Evolutionary conservation across 73 alveolate genomes (phyloP).

Genomic region (Paramecium sonneborni): DNA sequence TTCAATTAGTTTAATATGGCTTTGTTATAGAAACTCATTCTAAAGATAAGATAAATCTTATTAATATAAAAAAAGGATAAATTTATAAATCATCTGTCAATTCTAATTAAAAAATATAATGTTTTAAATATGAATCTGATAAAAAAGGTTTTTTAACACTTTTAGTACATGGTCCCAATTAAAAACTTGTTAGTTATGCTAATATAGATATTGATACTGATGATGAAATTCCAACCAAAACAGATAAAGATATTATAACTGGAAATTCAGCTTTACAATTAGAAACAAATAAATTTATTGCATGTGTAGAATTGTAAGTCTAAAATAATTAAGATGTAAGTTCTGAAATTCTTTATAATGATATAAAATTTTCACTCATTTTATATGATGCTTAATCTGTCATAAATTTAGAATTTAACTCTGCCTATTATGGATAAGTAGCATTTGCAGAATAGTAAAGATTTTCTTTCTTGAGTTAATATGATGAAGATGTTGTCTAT

Average conservation of each 20-base stretch:
- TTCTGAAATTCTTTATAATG: background rate
- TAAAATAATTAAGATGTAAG: background rate
- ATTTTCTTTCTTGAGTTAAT: background rate
- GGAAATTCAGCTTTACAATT: background rate
- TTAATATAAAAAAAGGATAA: background rate
- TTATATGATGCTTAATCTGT: background rate
- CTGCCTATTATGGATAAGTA: background rate
- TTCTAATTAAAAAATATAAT: constrained; percentile 15
- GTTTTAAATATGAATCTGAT: background rate
- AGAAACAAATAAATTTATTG: background rate
- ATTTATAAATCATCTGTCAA: background rate
- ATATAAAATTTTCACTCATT: background rate
- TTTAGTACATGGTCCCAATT: constrained; percentile 9
- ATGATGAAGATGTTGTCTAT: constrained; percentile 7
- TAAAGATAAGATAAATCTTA: background rate
- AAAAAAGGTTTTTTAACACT: background rate
- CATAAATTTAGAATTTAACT: background rate
- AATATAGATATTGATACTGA: background rate
- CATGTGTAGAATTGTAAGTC: background rate
- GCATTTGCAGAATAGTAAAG: background rate
- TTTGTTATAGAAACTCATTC: background rate
- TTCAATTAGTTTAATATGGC: background rate
- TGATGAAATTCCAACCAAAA: constrained; percentile 4
- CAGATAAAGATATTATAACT: background rate
- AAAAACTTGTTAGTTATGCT: background rate